Evolutionary conservation across 352 stramenopile genomes (phyloP).

Genomic region (Pythium dissotocum): DNA sequence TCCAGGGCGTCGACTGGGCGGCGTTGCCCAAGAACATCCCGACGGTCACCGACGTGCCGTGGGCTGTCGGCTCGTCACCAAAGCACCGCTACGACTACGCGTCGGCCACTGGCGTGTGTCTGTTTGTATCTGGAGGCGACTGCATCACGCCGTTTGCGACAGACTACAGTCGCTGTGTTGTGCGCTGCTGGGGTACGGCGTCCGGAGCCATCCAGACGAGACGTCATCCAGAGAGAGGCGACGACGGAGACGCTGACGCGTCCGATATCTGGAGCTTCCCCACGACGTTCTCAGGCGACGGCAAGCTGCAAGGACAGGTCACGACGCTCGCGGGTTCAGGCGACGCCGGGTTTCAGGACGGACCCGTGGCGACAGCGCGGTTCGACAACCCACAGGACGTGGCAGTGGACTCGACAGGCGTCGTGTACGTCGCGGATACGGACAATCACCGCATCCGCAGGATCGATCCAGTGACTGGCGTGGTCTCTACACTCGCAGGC

Average conservation of each 20-base stretch:
- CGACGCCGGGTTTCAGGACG: slow-evolving; percentile 78
- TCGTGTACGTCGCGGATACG: slow-evolving; percentile 95
- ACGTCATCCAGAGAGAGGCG: slow-evolving; percentile 39
- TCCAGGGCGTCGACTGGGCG: slow-evolving; percentile 89
- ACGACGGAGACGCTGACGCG: slow-evolving; percentile 42
- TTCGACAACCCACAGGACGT: slow-evolving; percentile 92
- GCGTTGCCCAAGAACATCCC: slow-evolving; percentile 88
- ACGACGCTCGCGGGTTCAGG: slow-evolving; percentile 90
- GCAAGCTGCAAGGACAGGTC: slow-evolving; percentile 88
- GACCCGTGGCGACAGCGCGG: slow-evolving; percentile 47
- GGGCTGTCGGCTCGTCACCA: slow-evolving; percentile 87
- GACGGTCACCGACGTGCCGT: slow-evolving; percentile 92
- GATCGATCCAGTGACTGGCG: slow-evolving; percentile 54
- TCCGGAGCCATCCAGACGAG: slow-evolving; percentile 39
- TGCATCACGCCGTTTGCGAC: slow-evolving; percentile 78
- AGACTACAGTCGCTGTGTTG: slow-evolving; percentile 88
- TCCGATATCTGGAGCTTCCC: slow-evolving; percentile 72
- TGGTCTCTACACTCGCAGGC: slow-evolving; percentile 58
- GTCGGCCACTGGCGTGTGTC: slow-evolving; percentile 76
- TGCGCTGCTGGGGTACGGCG: slow-evolving; percentile 90
- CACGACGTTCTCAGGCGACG: slow-evolving; percentile 39
- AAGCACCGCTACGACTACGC: slow-evolving; percentile 91
- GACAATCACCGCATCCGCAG: slow-evolving; percentile 93
- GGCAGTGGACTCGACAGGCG: slow-evolving; percentile 88
- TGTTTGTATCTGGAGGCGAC: slow-evolving; percentile 85